A percentile compares a stretch with the other conserved stretches of the same genome.
Conservation (phyloP, 148 eudicot species). For the Spergularia marina region DNA sequence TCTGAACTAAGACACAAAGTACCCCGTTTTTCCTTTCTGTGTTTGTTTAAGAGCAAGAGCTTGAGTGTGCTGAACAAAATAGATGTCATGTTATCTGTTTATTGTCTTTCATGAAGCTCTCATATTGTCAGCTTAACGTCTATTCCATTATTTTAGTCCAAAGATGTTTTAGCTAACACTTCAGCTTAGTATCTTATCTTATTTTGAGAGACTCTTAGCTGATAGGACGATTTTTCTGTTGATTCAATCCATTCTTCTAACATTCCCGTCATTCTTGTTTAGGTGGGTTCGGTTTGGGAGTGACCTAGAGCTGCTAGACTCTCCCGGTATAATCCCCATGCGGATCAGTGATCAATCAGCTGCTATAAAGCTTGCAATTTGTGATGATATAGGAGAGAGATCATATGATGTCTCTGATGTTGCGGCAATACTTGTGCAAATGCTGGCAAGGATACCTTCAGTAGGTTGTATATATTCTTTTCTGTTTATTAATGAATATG, state of each 20-base stretch:
- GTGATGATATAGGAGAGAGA: slow-evolving; percentile 99
- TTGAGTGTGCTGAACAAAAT: too few relatives aligned
- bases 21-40: too few relatives aligned
- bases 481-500: slow-evolving; percentile 1
- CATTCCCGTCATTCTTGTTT: slow-evolving; percentile 19
- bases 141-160: too few relatives aligned
- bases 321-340: slow-evolving; percentile 98
- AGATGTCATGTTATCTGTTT: too few relatives aligned
- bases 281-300: slow-evolving; percentile 96
- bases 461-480: slow-evolving; percentile 49
- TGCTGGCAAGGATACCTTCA: slow-evolving; percentile 74
- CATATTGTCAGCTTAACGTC: too few relatives aligned
- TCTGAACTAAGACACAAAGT: neutral
- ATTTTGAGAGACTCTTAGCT: too few relatives aligned
- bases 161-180: neutral
- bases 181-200: neutral
- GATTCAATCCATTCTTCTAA: neutral
- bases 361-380: slow-evolving; percentile 96
- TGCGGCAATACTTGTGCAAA: slow-evolving; percentile 85
- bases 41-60: too few relatives aligned
- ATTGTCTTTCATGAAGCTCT: too few relatives aligned
- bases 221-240: neutral
- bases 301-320: slow-evolving; percentile 86
- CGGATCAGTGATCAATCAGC: slow-evolving; percentile 90
- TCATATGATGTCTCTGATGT: slow-evolving; percentile 78